Base-by-base conservation (phyloP, 768 basidiomycete genomes). In the Rhodotorula toruloides region DNA sequence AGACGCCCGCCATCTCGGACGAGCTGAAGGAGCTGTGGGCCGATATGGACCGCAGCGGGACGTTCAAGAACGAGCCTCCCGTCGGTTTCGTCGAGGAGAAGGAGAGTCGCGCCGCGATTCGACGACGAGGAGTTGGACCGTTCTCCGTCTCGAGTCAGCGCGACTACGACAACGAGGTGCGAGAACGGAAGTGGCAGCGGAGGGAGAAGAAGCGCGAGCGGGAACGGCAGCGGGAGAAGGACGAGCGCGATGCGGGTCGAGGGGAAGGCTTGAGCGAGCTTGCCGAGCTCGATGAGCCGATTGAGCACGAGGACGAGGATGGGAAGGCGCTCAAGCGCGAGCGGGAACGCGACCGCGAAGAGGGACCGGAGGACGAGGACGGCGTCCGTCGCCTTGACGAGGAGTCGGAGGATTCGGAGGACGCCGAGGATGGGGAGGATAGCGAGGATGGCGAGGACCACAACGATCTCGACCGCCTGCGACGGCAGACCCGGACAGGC, bases 1-100 rank as follows among this genome's bases (percentile, higher is more conserved):
- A 49, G 48, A 49, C 48, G 16, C 48, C 48, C 17, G 32, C 29
- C 48, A 25, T 32, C 4, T 49, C 34, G 34, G 34, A 34, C 22
- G 50, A 53, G 34, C 34, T 53, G 34, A 53, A 53, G 34, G 34
- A 22, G 50, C 50, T 53, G 22, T 53, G 32, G 50, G 48, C 14
- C 17, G 48, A 49, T 31, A 11, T 16, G 29, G 12, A 21, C 29
- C 19, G 17, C 34, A 21, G 21, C 21, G 32, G 13, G 25, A 25
- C 19, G 8, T 21, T 2, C 3, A 21, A 9, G 3, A 8, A 17
- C 34, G 34, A 53, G 34, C 34, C 32, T 25, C 48, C 50, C 2
- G 12, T 14, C 34, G 50, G 36, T 7, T 34, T 53, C 22, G 50
- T 53, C 22, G 21, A n/a, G 1, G 50, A 53, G 34, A 37, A 53